Evolutionary conservation across 352 stramenopile species (phyloP).

Genomic region (Phytopythium chamaehyphon): DNA sequence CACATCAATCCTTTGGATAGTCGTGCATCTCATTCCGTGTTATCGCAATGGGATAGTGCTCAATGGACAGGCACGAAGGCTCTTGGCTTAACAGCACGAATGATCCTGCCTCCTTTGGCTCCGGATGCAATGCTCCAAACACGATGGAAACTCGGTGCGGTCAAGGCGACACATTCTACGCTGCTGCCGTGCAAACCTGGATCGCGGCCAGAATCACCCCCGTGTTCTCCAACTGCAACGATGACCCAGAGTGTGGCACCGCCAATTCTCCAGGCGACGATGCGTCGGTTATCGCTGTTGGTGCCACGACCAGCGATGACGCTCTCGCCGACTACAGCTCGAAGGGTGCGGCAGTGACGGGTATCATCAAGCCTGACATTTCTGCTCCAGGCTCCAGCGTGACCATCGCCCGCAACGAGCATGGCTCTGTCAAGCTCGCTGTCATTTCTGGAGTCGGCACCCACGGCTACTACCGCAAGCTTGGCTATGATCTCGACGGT

Average conservation of each 20-base stretch:
- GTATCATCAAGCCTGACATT: constrained; percentile 22
- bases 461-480: background rate
- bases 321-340: constrained; percentile 17
- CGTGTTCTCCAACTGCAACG: constrained; percentile 20
- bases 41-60: too few relatives aligned
- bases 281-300: constrained; percentile 28
- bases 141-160: too few relatives aligned
- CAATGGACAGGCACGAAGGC: too few relatives aligned
- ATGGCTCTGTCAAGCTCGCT: too few relatives aligned
- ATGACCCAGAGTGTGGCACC: constrained; percentile 15
- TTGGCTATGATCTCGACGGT: too few relatives aligned
- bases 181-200: constrained; percentile 15
- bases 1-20: too few relatives aligned
- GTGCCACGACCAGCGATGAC: constrained; percentile 17
- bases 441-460: too few relatives aligned
- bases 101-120: too few relatives aligned
- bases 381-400: constrained; percentile 16
- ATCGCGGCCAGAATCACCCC: constrained; percentile 19
- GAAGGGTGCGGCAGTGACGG: constrained; percentile 17
- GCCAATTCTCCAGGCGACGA: constrained; percentile 22
- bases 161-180: constrained; percentile 10
- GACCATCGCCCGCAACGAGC: constrained; percentile 4
- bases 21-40: too few relatives aligned
- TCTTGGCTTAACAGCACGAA: too few relatives aligned
- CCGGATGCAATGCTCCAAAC: too few relatives aligned